phyloP scores from a whole-genome alignment of 345 rosid species.

The Eucalyptus sp. region DNA sequence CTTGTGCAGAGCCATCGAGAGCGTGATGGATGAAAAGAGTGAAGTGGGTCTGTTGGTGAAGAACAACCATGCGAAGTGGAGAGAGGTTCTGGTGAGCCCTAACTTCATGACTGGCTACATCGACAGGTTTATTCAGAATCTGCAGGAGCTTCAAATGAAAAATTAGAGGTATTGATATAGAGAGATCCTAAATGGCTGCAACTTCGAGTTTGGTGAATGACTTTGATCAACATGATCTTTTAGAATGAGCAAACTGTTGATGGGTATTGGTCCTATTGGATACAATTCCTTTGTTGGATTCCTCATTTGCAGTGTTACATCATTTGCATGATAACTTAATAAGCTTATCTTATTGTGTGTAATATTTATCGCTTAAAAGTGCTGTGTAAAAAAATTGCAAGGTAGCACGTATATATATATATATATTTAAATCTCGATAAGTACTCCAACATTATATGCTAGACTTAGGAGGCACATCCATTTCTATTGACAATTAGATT shows the following conservation, averaged over 20 bases:
- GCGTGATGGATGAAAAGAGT: slow-evolving; percentile 21
- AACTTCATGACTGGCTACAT: background rate
- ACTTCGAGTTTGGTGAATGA: background rate
- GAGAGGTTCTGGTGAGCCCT: background rate
- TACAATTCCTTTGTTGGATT: background rate
- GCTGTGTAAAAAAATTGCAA: background rate
- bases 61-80: background rate
- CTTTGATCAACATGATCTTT: background rate
- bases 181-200: background rate
- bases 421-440: too few species aligned
- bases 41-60: background rate
- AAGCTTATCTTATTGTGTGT: background rate
- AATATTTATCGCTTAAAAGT: background rate
- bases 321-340: background rate
- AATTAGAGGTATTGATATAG: background rate
- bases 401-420: background rate
- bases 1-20: slow-evolving; percentile 25
- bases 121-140: background rate
- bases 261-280: background rate
- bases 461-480: too few species aligned
- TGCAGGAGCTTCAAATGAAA: background rate
- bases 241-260: background rate
- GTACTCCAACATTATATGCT: too few species aligned
- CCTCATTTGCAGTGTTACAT: background rate
- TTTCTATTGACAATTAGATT: too few species aligned